Conservation (phyloP, 2,329 filamentous ascomycete genomes). For the Trichoderma sp. region DNA sequence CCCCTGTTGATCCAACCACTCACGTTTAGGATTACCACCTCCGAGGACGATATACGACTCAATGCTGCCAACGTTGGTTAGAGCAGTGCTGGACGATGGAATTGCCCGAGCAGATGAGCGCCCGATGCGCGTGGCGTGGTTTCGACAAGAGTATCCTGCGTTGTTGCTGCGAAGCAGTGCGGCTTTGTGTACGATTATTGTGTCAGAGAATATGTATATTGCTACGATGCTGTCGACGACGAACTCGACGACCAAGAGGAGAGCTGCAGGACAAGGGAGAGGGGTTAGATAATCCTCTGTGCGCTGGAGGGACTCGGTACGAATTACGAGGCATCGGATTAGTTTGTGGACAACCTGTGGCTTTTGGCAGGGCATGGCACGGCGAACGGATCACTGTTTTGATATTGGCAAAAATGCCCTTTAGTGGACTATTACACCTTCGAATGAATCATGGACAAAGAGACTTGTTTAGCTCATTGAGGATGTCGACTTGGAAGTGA, state of each 20-base stretch:
- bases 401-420: neutral
- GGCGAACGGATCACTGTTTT: slow-evolving; percentile 25
- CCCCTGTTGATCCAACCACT: slow-evolving; percentile 51
- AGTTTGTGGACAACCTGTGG: slow-evolving; percentile 32
- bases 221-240: slow-evolving; percentile 33
- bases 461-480: neutral
- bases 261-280: slow-evolving; percentile 45
- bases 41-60: slow-evolving; percentile 44
- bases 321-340: slow-evolving; percentile 6
- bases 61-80: slow-evolving; percentile 29
- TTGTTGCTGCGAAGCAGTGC: neutral
- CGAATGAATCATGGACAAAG: neutral
- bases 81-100: slow-evolving; percentile 1
- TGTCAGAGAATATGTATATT: slow-evolving; percentile 28
- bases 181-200: slow-evolving; percentile 4
- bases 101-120: neutral
- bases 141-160: slow-evolving; percentile 1
- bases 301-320: slow-evolving; percentile 33
- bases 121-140: slow-evolving; percentile 2
- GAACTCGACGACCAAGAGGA: slow-evolving; percentile 30
- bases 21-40: slow-evolving; percentile 54
- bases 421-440: neutral
- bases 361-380: slow-evolving; percentile 30
- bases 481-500: no score
- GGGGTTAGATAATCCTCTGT: slow-evolving; percentile 57